A percentile compares a stretch with the other conserved stretches of the same genome.
These are phyloP conservation scores for Beauveria sp. DNA, from an alignment of 2,329 filamentous ascomycete genomes.

Conservation along the genomic window DNA sequence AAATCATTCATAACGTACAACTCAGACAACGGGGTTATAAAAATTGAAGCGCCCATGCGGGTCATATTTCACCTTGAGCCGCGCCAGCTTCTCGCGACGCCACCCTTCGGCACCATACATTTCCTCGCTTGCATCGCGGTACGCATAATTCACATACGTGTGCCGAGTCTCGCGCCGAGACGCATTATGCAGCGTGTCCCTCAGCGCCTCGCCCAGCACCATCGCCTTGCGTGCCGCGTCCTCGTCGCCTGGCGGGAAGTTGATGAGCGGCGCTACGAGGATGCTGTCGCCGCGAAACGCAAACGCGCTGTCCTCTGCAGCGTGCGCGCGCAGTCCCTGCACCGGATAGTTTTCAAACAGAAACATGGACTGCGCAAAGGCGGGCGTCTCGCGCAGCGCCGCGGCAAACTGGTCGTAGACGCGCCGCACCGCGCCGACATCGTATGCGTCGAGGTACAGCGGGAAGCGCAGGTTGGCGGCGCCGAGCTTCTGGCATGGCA, in stretches of 20 bases:
- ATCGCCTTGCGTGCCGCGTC: constrained; percentile 25
- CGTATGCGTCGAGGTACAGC: constrained; percentile 34
- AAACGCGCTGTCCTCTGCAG: constrained; percentile 33
- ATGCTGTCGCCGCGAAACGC: constrained; percentile 38
- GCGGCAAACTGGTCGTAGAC: constrained; percentile 27
- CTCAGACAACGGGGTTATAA: no score
- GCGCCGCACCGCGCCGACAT: constrained; percentile 21
- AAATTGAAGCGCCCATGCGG: constrained; percentile 20
- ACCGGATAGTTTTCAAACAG: constrained; percentile 41
- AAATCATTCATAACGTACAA: neutral
- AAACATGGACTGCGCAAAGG: constrained; percentile 26
- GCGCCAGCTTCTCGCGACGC: constrained; percentile 34
- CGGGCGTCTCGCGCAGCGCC: constrained; percentile 19
- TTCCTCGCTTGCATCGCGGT: constrained; percentile 29
- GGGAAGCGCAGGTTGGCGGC: constrained; percentile 35
- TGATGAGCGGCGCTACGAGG: constrained; percentile 30
- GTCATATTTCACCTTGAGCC: constrained; percentile 39
- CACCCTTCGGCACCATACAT: constrained; percentile 40
- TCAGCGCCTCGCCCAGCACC: constrained; percentile 28
- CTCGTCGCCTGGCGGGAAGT: constrained; percentile 24
- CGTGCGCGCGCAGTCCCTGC: constrained; percentile 32
- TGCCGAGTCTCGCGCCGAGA: constrained; percentile 25
- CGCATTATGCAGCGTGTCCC: constrained; percentile 27
- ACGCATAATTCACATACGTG: constrained; percentile 42
- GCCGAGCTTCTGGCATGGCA: constrained; percentile 35